Conservation (phyloP, 2,329 filamentous ascomycete genomes). For the Ramichloridium luteum region DNA sequence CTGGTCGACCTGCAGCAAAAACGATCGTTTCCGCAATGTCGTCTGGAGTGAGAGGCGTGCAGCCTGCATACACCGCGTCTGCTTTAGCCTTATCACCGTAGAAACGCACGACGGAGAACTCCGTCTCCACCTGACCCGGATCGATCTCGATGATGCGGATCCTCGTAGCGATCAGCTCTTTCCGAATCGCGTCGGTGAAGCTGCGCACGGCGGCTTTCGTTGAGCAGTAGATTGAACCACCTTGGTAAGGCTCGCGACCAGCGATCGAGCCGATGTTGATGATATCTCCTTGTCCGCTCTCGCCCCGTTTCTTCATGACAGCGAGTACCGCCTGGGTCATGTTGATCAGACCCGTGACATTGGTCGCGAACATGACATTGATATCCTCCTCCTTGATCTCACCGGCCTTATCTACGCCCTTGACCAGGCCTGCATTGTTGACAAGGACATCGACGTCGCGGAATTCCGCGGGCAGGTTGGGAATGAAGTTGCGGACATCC, state of each 20-base stretch:
- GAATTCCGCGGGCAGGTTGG: conserved; percentile 65
- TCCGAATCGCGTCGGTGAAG: conserved; percentile 72
- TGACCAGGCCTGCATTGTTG: conserved; percentile 91
- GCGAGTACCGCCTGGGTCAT: conserved; percentile 87
- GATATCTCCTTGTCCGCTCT: conserved; percentile 65
- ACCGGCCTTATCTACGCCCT: conserved; percentile 74
- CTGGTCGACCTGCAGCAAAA: conserved; percentile 67
- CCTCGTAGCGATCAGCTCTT: conserved; percentile 67
- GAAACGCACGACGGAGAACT: conserved; percentile 82
- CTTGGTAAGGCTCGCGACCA: conserved; percentile 73
- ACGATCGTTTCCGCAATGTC: conserved; percentile 88
- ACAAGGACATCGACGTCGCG: conserved; percentile 77
- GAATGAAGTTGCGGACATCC: conserved; percentile 62
- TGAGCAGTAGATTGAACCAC: conserved; percentile 84
- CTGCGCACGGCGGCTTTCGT: conserved; percentile 79
- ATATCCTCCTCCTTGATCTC: conserved; percentile 75
- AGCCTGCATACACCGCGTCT: conserved; percentile 76
- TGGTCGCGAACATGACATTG: conserved; percentile 77
- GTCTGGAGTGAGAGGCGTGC: conserved; percentile 73
- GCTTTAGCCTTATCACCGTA: conserved; percentile 82
- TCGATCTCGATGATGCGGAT: conserved; percentile 82
- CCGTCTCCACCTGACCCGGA: conserved; percentile 86
- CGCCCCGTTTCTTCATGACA: conserved; percentile 55
- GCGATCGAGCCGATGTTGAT: conserved; percentile 92
- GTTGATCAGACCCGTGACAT: conserved; percentile 88